A percentile compares a stretch with the other conserved stretches of the same genome.
phyloP scores from a whole-genome alignment of 148 eudicot species.

The Camellia japonica region DNA sequence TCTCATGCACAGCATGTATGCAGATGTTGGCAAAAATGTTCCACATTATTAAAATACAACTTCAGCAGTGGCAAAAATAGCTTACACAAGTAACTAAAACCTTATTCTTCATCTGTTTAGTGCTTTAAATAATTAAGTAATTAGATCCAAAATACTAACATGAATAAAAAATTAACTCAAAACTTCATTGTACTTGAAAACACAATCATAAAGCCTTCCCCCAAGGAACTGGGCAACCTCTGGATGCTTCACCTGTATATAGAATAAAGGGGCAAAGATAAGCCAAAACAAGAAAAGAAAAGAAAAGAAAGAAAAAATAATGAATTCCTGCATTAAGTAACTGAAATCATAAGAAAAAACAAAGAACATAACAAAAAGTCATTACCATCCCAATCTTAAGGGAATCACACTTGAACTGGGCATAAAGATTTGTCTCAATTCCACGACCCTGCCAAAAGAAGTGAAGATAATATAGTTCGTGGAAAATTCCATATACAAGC shows the following conservation, averaged over 20 bases:
- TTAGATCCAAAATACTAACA: not conserved
- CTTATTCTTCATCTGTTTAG: not conserved
- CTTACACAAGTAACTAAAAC: conserved; percentile 10
- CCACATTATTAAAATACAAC: not conserved
- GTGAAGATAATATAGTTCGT: not conserved
- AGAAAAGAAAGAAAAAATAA: conserved; percentile 6
- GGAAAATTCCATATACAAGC: not conserved
- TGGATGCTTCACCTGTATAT: conserved; percentile 82
- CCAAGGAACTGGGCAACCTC: conserved; percentile 98
- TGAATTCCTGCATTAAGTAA: not conserved
- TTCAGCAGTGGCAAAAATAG: not conserved
- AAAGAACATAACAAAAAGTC: not conserved
- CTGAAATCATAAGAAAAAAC: not conserved
- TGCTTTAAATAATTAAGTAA: not conserved
- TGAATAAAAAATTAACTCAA: conserved; percentile 24
- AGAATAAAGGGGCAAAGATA: not conserved
- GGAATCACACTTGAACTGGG: conserved; percentile 93
- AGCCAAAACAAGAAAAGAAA: not conserved
- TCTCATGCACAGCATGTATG: no score
- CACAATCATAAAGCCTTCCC: conserved; percentile 95
- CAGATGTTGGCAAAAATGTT: no score
- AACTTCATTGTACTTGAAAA: conserved; percentile 82
- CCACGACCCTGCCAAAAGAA: conserved; percentile 81
- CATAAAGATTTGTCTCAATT: conserved; percentile 96
- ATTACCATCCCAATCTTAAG: conserved; percentile 96